Conservation (phyloP, 2,329 filamentous ascomycete genomes). For the Tolypocladium endophyticum region DNA sequence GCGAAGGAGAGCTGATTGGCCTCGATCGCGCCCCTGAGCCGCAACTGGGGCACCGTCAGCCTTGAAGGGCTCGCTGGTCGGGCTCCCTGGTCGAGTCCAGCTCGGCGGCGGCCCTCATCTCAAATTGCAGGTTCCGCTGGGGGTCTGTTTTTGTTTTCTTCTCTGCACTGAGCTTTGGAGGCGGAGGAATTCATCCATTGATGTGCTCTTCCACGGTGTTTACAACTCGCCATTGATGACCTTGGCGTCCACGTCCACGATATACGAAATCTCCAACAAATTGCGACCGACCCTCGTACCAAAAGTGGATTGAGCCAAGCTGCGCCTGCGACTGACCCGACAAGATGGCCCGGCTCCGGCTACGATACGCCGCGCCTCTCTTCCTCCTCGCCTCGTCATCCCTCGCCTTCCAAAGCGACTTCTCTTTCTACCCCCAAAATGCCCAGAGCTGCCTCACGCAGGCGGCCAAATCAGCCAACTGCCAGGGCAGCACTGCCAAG, state of each 20-base stretch:
- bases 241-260: background rate
- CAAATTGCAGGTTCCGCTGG: background rate
- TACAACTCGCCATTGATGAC: background rate
- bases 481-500: slow-evolving; percentile 25
- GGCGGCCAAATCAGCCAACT: slow-evolving; percentile 27
- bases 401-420: slow-evolving; percentile 18
- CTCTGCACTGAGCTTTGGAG: background rate
- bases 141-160: background rate
- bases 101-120: background rate
- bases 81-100: background rate
- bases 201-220: background rate
- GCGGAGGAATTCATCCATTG: background rate
- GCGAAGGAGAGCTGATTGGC: background rate
- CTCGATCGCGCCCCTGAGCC: background rate
- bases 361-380: slow-evolving; percentile 15
- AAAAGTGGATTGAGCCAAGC: background rate
- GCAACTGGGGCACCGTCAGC: background rate
- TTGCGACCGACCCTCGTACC: background rate
- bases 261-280: background rate
- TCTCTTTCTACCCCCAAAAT: slow-evolving; percentile 20
- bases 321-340: background rate
- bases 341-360: slow-evolving; percentile 15
- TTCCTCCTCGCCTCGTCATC: slow-evolving; percentile 11
- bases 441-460: slow-evolving; percentile 29
- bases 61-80: background rate